These are phyloP conservation scores for Beauveria rudraprayagi DNA, from an alignment of 2,329 filamentous ascomycete species.

Conservation along the genomic window DNA sequence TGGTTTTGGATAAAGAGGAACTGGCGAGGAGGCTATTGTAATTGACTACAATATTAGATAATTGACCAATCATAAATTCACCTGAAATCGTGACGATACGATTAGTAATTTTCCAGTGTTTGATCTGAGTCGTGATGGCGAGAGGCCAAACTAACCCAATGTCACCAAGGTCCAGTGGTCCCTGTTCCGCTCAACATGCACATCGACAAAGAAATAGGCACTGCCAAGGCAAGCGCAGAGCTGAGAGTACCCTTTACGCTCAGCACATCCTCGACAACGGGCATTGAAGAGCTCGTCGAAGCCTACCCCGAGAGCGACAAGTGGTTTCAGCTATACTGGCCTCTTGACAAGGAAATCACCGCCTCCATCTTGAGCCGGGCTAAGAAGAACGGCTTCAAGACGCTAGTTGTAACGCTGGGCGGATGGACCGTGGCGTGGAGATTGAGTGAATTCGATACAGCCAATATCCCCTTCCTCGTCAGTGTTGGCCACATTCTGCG, in stretches of 20 bases:
- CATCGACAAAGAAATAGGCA: conserved; percentile 53
- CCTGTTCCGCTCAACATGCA: conserved; percentile 38
- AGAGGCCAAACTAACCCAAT: too few species aligned
- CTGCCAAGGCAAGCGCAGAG: conserved; percentile 53
- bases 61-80: too few species aligned
- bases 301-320: conserved; percentile 49
- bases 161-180: too few species aligned
- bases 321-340: conserved; percentile 75
- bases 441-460: conserved; percentile 57
- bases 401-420: conserved; percentile 65
- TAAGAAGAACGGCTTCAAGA: conserved; percentile 52
- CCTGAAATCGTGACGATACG: too few species aligned
- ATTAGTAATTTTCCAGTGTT: too few species aligned
- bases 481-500: conserved; percentile 50
- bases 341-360: conserved; percentile 56
- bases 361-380: conserved; percentile 54
- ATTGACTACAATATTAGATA: neutral
- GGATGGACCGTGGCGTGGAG: conserved; percentile 63
- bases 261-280: conserved; percentile 54
- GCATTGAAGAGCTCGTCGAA: conserved; percentile 58
- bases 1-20: neutral
- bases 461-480: conserved; percentile 51
- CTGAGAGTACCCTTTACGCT: conserved; percentile 58
- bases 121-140: too few species aligned
- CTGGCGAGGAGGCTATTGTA: neutral